These are phyloP conservation scores for Sequoiadendron giganteum DNA, from an alignment of 75 land plant genomes.

Conservation along the genomic window DNA sequence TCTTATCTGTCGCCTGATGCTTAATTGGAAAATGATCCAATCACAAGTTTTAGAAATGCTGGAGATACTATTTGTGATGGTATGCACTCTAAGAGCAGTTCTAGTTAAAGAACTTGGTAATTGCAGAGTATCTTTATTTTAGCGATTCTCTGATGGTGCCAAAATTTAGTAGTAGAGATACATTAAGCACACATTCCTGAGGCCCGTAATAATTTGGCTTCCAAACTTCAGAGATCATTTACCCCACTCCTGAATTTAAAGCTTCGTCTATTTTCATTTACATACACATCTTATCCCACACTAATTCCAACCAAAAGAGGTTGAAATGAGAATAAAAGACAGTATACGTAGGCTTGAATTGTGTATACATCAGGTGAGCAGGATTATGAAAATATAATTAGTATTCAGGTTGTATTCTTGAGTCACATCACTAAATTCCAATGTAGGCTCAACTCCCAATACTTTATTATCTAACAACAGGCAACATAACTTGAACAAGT, in stretches of 20 bases:
- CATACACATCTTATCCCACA: neutral
- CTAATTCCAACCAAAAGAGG: neutral
- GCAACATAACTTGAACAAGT: neutral
- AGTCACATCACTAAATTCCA: neutral
- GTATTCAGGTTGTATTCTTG: neutral
- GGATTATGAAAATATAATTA: neutral
- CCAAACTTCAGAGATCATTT: no score
- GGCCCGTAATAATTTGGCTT: no score
- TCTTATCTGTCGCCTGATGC: neutral
- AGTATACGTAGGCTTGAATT: neutral
- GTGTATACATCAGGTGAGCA: neutral
- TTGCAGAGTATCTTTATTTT: neutral
- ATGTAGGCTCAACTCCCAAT: neutral
- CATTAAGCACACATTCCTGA: neutral
- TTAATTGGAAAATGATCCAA: neutral
- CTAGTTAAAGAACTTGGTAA: neutral
- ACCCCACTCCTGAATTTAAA: neutral
- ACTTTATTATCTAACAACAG: neutral
- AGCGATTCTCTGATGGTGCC: neutral
- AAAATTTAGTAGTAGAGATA: neutral
- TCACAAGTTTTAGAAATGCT: neutral
- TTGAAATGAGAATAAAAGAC: neutral
- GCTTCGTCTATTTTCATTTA: neutral
- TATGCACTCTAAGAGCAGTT: neutral
- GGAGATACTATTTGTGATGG: neutral